Evolutionary conservation across 2,329 filamentous ascomycete species (phyloP).

Genomic region (Knufia fluminis): DNA sequence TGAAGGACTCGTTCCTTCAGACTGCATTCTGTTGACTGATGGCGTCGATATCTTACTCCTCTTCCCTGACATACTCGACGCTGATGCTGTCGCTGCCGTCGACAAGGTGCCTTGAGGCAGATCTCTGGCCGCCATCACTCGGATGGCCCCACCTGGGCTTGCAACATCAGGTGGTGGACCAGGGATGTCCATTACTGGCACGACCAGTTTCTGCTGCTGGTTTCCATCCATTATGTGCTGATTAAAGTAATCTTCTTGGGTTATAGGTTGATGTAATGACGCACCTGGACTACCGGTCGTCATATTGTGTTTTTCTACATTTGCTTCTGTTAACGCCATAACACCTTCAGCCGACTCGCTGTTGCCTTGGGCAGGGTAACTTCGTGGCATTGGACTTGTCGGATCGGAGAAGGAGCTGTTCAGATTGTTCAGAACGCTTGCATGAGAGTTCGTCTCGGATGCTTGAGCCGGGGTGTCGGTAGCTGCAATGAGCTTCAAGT

Average conservation of each 20-base stretch:
- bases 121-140: not conserved
- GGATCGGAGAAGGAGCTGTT: not conserved
- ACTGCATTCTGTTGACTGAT: not conserved
- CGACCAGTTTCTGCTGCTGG: not conserved
- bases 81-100: not conserved
- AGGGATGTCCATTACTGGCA: conserved; percentile 8
- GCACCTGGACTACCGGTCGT: not conserved
- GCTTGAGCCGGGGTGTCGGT: conserved; percentile 25
- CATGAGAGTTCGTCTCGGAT: not conserved
- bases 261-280: not conserved
- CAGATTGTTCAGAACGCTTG: not conserved
- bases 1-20: not conserved
- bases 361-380: conserved; percentile 28
- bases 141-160: not conserved
- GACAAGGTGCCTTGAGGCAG: not conserved
- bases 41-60: not conserved
- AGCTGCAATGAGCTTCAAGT: conserved; percentile 46
- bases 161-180: conserved; percentile 8
- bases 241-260: conserved; percentile 8
- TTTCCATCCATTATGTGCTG: not conserved
- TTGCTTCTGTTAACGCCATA: conserved; percentile 42
- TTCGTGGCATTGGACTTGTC: conserved; percentile 22
- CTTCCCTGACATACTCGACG: not conserved
- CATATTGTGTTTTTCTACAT: conserved; percentile 39
- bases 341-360: conserved; percentile 7